A percentile compares a stretch with the other conserved stretches of the same genome.
These are phyloP conservation scores for Phalaenopsis aphrodite DNA, from an alignment of 106 monocot species.

Conservation along the genomic window DNA sequence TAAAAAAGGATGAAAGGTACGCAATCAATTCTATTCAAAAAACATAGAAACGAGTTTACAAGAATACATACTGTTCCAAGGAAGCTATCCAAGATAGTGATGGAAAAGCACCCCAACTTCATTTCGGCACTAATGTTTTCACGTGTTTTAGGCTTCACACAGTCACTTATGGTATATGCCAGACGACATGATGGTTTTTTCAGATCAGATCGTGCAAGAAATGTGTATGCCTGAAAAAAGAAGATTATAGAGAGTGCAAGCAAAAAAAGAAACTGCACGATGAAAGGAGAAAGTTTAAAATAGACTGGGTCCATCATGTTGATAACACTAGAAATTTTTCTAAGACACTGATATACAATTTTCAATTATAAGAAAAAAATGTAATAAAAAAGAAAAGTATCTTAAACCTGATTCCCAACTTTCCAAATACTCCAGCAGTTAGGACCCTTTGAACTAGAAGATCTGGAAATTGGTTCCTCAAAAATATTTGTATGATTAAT, in stretches of 20 bases:
- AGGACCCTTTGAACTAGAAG: slow-evolving; percentile 58
- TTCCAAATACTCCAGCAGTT: slow-evolving; percentile 98
- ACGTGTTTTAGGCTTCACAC: slow-evolving; percentile 65
- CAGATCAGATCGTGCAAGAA: slow-evolving; percentile 82
- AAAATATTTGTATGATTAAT: slow-evolving; percentile 71
- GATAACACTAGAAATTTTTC: neutral
- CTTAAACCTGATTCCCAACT: slow-evolving; percentile 89
- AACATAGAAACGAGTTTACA: neutral
- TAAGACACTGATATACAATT: neutral
- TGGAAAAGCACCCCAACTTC: slow-evolving; percentile 71
- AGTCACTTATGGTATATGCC: slow-evolving; percentile 65
- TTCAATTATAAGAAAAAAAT: neutral
- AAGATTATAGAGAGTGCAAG: neutral
- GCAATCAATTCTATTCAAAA: neutral
- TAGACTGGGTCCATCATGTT: neutral
- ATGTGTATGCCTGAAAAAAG: slow-evolving; percentile 65
- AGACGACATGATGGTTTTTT: slow-evolving; percentile 76
- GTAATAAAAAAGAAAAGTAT: neutral
- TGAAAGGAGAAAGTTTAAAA: neutral
- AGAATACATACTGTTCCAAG: slow-evolving; percentile 55
- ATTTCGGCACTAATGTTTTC: slow-evolving; percentile 90
- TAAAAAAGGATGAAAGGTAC: neutral
- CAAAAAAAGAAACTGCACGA: neutral
- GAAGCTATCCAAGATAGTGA: slow-evolving; percentile 62
- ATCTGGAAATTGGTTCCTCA: slow-evolving; percentile 61